Conservation (phyloP, 208 protist species). For the Novymonas esmeraldas region DNA sequence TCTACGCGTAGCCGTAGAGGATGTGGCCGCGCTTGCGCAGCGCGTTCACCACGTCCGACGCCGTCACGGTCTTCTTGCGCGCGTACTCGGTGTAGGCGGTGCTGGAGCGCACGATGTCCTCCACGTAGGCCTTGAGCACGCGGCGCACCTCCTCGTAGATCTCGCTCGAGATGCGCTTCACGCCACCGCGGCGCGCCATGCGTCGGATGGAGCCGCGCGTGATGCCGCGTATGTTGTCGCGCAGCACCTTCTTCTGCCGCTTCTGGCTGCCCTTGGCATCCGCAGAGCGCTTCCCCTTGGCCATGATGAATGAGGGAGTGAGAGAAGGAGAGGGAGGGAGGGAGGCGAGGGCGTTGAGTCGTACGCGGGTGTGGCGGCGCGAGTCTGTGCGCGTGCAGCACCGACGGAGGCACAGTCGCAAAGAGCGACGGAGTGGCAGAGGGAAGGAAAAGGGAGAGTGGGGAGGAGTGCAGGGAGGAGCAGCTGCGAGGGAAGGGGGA, state of each 20-base stretch:
- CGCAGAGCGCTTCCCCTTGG: conserved; percentile 78
- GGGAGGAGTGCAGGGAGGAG: no score
- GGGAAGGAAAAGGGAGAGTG: no score
- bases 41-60: conserved; percentile 87
- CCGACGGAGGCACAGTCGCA: no score
- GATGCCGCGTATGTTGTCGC: conserved; percentile 89
- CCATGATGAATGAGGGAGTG: conserved; percentile 37
- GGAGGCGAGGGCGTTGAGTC: no score
- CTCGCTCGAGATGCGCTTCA: conserved; percentile 88
- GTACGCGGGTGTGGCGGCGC: no score
- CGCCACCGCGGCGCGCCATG: conserved; percentile 91
- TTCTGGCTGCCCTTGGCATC: conserved; percentile 76
- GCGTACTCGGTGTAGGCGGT: conserved; percentile 88
- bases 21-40: conserved; percentile 89
- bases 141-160: conserved; percentile 73
- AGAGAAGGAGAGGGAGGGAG: no score
- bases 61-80: conserved; percentile 83
- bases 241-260: conserved; percentile 86
- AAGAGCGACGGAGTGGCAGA: no score
- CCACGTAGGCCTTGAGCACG: conserved; percentile 86
- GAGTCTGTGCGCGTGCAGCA: no score
- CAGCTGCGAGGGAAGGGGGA: no score
- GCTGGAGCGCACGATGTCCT: conserved; percentile 81
- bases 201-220: conserved; percentile 88
- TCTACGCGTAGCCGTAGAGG: conserved; percentile 89